Base-by-base conservation (phyloP, 2,329 filamentous ascomycete species). In the Eurotiales sp. region DNA sequence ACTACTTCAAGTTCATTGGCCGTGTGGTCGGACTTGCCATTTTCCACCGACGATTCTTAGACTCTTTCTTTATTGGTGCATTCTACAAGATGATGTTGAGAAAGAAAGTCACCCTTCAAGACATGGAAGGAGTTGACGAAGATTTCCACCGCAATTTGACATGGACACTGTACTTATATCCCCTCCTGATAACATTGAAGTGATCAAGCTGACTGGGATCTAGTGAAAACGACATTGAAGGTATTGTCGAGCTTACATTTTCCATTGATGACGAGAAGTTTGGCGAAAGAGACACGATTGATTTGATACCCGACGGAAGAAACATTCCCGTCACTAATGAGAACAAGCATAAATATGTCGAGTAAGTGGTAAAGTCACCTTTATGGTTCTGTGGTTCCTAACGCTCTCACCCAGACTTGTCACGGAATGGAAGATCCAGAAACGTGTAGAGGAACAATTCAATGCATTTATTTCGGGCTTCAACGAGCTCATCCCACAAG, bases 1-100 rank as follows among this genome's bases (percentile, higher is more conserved):
- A 96, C 70, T 99, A 97, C 76, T 99, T 99, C 84, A 97, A 96
- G 73, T 99, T 99, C 68, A 99, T 99, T 64, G 93, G 93, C 44
- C 89, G 93, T 54, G 93, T 99, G 23, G 93, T 99, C 53, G 93
- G 93, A 55, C 73, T 99, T 61, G 92, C 93, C 55, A 99, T 99
- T 65, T 99, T 99, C 84, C 93, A 99, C 72, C 83, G 93, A 53
- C 86, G 93, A 46, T 99, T 99, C 80, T 76, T 99, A 57, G 93
- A 99, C 69, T 95, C 93, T 29, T 99, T 99, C 79, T 99, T 99
- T 72, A 97, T 99, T 66, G 93, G 93, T 44, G 93, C 93, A 25
- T 85, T 99, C 65, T 99, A 99, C 82, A 99, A 99, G 81, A 99
- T 99, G 93, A 87, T 99, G 67, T 75, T 99, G 56, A 86, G 88